Evolutionary conservation across 192 early-diverging fungal genomes (phyloP).

Genomic region (Chytriomyces sp.): DNA sequence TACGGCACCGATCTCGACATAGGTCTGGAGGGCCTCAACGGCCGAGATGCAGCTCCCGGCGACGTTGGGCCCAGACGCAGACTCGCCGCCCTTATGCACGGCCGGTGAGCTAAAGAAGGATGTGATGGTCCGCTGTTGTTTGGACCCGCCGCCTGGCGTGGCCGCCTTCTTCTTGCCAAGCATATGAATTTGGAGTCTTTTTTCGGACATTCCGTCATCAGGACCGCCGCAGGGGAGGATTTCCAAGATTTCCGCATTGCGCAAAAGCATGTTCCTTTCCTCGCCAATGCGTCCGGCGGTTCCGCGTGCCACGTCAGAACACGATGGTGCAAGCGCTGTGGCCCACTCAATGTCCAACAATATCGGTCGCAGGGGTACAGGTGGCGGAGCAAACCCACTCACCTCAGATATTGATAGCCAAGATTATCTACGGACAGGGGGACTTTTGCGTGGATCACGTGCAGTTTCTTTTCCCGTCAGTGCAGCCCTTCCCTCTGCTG

Average conservation of each 20-base stretch:
- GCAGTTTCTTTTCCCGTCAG: slow-evolving; percentile 14
- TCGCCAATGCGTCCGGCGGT: neutral
- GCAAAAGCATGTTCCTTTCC: slow-evolving; percentile 20
- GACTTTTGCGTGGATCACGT: slow-evolving; percentile 16
- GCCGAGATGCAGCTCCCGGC: neutral
- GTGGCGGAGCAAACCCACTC: no score
- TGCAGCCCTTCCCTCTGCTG: slow-evolving; percentile 28
- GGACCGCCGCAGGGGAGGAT: no score
- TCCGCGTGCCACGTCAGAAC: neutral
- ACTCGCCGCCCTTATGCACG: neutral
- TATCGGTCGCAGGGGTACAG: no score
- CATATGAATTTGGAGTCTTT: no score
- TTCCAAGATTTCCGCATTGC: neutral
- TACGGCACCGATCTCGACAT: neutral
- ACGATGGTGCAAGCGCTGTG: neutral
- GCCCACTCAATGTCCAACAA: neutral
- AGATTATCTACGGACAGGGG: slow-evolving; percentile 12
- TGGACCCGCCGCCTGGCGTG: no score
- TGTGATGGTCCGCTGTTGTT: slow-evolving; percentile 24
- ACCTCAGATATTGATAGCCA: slow-evolving; percentile 21
- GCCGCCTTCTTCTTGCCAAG: no score
- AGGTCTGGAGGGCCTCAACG: neutral
- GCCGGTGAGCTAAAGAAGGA: slow-evolving; percentile 16
- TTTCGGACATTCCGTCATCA: no score
- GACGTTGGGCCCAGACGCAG: neutral